Conservation (phyloP, 495 filamentous ascomycete genomes). For the Pyrenula massariospora region DNA sequence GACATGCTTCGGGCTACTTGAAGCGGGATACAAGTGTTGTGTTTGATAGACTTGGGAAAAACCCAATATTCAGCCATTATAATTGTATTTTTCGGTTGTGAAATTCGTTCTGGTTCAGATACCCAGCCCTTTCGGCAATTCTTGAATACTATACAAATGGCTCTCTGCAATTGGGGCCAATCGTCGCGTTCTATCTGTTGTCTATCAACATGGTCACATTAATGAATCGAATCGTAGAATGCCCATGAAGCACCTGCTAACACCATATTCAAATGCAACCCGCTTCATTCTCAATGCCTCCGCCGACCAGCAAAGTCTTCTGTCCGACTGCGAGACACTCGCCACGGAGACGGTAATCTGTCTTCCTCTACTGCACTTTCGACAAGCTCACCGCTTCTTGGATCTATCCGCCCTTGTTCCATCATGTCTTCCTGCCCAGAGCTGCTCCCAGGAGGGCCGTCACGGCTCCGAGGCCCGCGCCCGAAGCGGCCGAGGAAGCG, state of each 20-base stretch:
- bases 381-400: conserved; percentile 2
- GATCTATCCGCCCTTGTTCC: conserved; percentile 10
- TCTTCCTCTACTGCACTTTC: neutral
- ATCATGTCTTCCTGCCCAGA: conserved; percentile 20
- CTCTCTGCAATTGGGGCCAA: too few species aligned
- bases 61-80: too few species aligned
- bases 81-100: too few species aligned
- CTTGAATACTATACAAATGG: too few species aligned
- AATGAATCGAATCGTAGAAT: neutral
- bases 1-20: neutral
- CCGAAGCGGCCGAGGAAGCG: conserved; percentile 19
- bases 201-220: neutral
- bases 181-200: neutral
- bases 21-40: neutral
- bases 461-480: neutral
- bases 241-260: too few species aligned
- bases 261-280: neutral
- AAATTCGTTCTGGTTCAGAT: too few species aligned
- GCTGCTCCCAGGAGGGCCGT: conserved; percentile 3
- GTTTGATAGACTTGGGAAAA: too few species aligned
- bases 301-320: neutral
- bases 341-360: neutral
- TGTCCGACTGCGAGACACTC: neutral
- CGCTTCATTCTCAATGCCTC: neutral
- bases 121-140: too few species aligned